Percentiles rank a stretch among this genome's conserved stretches.
phyloP scores from a whole-genome alignment of 176 grass and related monocot genomes.

The Oryza officinalis region DNA sequence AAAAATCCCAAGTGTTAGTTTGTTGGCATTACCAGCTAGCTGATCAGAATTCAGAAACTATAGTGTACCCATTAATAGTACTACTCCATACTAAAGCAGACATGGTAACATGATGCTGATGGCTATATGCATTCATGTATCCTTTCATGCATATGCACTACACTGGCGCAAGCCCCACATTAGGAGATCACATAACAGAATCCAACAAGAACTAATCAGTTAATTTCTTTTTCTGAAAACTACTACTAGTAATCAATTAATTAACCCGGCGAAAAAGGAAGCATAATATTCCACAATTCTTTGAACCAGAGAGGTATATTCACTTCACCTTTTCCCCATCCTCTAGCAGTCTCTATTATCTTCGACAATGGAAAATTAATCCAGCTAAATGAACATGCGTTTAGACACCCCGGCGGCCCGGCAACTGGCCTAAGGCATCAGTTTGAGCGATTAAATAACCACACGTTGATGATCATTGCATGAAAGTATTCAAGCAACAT shows the following conservation, averaged over 20 bases:
- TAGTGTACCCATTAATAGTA: background rate
- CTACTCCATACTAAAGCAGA: background rate
- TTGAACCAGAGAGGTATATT: too few species aligned
- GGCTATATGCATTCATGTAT: background rate
- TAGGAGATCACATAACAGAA: background rate
- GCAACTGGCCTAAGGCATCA: too few species aligned
- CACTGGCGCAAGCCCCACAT: background rate
- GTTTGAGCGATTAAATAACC: too few species aligned
- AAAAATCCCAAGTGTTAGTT: background rate
- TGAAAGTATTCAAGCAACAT: too few species aligned
- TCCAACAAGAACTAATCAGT: background rate
- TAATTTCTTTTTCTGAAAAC: too few species aligned
- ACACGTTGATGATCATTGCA: too few species aligned
- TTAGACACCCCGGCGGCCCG: constrained; percentile 7
- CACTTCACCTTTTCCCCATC: background rate
- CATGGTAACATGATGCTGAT: background rate
- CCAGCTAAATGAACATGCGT: background rate
- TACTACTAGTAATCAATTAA: background rate
- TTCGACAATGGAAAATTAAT: background rate
- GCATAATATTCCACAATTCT: background rate
- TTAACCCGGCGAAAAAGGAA: too few species aligned
- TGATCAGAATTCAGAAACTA: background rate
- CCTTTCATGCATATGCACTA: background rate
- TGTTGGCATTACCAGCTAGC: background rate
- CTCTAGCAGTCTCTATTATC: background rate